These are phyloP conservation scores for Strobilomyces confusus DNA, from an alignment of 768 basidiomycete species.

Conservation along the genomic window DNA sequence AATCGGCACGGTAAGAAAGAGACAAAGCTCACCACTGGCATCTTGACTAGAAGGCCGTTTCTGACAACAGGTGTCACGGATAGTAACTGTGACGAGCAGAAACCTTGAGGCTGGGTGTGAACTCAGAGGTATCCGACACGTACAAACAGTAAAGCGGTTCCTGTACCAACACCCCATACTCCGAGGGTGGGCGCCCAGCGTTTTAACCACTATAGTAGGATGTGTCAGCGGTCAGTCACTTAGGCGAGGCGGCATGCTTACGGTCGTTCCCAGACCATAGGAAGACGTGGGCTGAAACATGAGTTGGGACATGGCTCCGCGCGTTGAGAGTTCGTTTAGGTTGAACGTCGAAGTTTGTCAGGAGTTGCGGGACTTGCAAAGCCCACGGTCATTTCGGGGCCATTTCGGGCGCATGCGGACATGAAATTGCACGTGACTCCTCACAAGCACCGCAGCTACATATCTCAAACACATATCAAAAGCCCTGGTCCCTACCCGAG, in stretches of 20 bases:
- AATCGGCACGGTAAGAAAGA: too few species aligned
- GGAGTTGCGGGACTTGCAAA: background rate
- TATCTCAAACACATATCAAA: background rate
- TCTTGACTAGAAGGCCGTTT: slow-evolving; percentile 65
- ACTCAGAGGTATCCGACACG: slow-evolving; percentile 7
- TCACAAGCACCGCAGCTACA: background rate
- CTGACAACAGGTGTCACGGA: slow-evolving; percentile 85
- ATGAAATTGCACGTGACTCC: slow-evolving; percentile 19
- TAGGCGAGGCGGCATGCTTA: slow-evolving; percentile 24
- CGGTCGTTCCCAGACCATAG: slow-evolving; percentile 34
- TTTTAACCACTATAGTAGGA: slow-evolving; percentile 38
- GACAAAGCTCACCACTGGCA: slow-evolving; percentile 68
- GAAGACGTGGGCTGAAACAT: slow-evolving; percentile 39
- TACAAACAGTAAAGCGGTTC: slow-evolving; percentile 67
- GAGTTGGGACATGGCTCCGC: slow-evolving; percentile 41
- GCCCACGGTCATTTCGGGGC: too few species aligned
- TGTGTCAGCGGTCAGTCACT: background rate
- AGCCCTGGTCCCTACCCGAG: background rate
- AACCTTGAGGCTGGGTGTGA: background rate
- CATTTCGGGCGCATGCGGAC: slow-evolving; percentile 12
- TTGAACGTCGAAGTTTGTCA: background rate
- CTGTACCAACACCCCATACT: slow-evolving; percentile 70
- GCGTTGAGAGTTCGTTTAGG: background rate
- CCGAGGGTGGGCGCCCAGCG: slow-evolving; percentile 60
- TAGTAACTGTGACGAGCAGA: slow-evolving; percentile 46